Evolutionary conservation across 805 yeast genomes (phyloP).

Genomic region (Yarrowia yakushimensis): DNA sequence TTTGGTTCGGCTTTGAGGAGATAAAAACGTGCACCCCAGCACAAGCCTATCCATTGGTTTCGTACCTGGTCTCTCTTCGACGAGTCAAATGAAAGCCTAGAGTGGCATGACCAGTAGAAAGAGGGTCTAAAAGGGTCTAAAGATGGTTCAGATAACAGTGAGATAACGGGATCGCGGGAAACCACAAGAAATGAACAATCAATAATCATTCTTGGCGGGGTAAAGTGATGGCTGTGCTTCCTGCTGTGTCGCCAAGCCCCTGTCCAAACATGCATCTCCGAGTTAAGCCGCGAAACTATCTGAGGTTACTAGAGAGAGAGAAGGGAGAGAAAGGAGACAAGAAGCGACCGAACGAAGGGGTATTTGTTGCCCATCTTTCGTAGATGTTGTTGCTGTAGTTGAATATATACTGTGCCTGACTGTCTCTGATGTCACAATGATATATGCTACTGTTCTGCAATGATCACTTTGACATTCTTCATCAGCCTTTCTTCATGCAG

Average conservation of each 20-base stretch:
- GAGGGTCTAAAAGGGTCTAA: not conserved
- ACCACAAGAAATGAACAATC: not conserved
- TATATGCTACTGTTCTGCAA: too few species aligned
- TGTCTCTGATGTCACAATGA: too few species aligned
- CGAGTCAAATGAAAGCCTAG: not conserved
- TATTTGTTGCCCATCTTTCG: too few species aligned
- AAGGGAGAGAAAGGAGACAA: not conserved
- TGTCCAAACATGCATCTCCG: slow-evolving; percentile 15
- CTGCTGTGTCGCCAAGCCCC: slow-evolving; percentile 4
- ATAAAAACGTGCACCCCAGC: slow-evolving; percentile 17
- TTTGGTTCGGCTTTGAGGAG: slow-evolving; percentile 7
- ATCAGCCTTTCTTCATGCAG: too few species aligned
- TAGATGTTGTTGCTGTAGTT: too few species aligned
- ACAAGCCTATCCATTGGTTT: not conserved
- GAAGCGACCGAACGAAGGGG: not conserved
- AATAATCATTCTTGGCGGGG: not conserved
- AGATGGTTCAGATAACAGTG: too few species aligned
- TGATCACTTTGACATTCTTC: too few species aligned
- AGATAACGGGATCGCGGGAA: not conserved
- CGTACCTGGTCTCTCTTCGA: too few species aligned
- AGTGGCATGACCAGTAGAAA: not conserved
- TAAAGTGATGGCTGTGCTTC: not conserved
- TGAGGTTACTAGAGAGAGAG: not conserved
- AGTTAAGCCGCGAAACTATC: not conserved
- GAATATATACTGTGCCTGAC: too few species aligned